A percentile compares a stretch with the other conserved stretches of the same genome.
Conservation (phyloP, 2,329 filamentous ascomycete genomes). For the Colletotrichum cuscutae region DNA sequence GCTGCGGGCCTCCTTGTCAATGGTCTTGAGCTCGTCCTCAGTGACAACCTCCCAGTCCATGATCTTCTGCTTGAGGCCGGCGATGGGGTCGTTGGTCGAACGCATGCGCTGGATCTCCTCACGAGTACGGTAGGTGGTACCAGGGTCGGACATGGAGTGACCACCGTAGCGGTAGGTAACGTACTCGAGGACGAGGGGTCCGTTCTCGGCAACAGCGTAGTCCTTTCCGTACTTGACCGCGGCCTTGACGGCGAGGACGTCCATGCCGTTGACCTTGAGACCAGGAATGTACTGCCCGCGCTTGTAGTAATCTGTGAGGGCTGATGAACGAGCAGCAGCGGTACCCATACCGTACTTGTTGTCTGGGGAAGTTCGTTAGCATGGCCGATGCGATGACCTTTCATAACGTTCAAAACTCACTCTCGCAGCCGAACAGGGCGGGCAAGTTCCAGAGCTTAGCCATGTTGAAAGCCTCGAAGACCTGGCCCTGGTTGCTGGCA, state of each 20-base stretch:
- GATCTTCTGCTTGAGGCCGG: constrained; percentile 97
- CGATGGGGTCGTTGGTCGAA: constrained; percentile 97
- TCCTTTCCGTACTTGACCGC: constrained; percentile 95
- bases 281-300: constrained; percentile 99
- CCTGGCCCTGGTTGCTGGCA: constrained; percentile 98
- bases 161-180: constrained; percentile 99
- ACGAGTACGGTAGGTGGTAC: constrained; percentile 98
- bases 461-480: constrained; percentile 99
- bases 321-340: constrained; percentile 90
- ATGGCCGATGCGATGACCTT: neutral
- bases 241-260: constrained; percentile 96
- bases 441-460: constrained; percentile 98
- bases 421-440: constrained; percentile 97
- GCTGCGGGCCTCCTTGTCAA: constrained; percentile 92
- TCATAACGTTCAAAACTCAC: constrained; percentile 64
- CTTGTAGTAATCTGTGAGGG: constrained; percentile 99
- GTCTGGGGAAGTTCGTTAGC: constrained; percentile 66
- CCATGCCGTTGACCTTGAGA: constrained; percentile 99
- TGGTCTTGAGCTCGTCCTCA: constrained; percentile 94
- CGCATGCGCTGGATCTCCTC: constrained; percentile 99
- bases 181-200: constrained; percentile 96
- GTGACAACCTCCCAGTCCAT: constrained; percentile 91
- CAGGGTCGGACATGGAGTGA: constrained; percentile 99
- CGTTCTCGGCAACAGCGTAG: constrained; percentile 84
- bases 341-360: constrained; percentile 99